These are phyloP conservation scores for Pseudogymnoascus sp. DNA, from an alignment of 2,329 filamentous ascomycete species.

Conservation along the genomic window DNA sequence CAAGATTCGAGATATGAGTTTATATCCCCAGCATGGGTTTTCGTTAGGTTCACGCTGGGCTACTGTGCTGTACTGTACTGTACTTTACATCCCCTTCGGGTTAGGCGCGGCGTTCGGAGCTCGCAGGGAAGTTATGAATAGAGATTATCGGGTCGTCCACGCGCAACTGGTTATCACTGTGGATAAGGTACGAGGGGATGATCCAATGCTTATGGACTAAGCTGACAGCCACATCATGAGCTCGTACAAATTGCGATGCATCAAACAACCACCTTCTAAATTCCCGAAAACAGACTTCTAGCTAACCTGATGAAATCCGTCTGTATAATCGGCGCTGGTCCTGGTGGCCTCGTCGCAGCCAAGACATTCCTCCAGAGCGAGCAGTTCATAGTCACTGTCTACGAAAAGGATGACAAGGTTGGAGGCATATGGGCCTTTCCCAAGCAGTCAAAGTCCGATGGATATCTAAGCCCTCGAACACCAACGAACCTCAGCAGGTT, in stretches of 20 bases:
- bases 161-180: conserved; percentile 35
- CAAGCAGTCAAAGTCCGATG: conserved; percentile 2
- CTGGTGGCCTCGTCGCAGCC: conserved; percentile 15
- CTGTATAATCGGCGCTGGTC: conserved; percentile 14
- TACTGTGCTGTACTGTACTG: conserved; percentile 11
- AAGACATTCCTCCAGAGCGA: conserved; percentile 13
- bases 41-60: conserved; percentile 19
- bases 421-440: conserved; percentile 15
- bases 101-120: neutral
- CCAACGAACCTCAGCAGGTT: conserved; percentile 14
- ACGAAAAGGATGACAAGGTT: conserved; percentile 6
- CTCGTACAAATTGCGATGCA: neutral
- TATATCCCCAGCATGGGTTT: neutral
- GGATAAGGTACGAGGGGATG: conserved; percentile 36
- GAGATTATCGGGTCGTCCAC: conserved; percentile 45
- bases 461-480: conserved; percentile 11
- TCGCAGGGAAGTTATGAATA: conserved; percentile 38
- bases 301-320: conserved; percentile 11
- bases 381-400: conserved; percentile 11
- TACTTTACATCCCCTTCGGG: conserved; percentile 16
- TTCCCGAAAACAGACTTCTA: neutral
- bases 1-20: neutral
- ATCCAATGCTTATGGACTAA: neutral
- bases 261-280: neutral
- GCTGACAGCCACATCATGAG: neutral